Conservation (phyloP, 768 basidiomycete genomes). For the Calocybe gangraenosa region DNA sequence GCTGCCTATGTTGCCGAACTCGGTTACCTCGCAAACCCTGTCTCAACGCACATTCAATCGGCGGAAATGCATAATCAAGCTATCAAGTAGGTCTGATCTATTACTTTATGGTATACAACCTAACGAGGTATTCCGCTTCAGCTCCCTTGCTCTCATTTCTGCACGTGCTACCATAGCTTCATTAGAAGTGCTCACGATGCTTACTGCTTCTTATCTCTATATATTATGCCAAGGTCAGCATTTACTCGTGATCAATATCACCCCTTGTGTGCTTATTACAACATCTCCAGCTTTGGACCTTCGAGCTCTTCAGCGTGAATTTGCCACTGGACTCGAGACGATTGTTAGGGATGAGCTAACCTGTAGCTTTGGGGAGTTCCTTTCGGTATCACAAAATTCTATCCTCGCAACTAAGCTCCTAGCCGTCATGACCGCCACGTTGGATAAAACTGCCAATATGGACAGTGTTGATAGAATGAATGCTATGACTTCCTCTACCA, state of each 20-base stretch:
- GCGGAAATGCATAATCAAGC: slow-evolving; percentile 88
- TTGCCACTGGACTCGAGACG: slow-evolving; percentile 39
- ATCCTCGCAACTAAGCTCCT: slow-evolving; percentile 32
- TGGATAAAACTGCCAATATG: slow-evolving; percentile 68
- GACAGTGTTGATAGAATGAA: slow-evolving; percentile 67
- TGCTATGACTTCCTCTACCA: slow-evolving; percentile 52
- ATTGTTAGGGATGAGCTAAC: slow-evolving; percentile 50
- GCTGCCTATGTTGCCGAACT: slow-evolving; percentile 79
- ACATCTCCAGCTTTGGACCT: slow-evolving; percentile 61
- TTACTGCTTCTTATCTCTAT: slow-evolving; percentile 71
- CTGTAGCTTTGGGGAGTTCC: slow-evolving; percentile 36
- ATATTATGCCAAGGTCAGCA: slow-evolving; percentile 57
- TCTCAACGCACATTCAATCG: slow-evolving; percentile 76
- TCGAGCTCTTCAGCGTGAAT: slow-evolving; percentile 66
- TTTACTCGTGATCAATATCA: neutral
- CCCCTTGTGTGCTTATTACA: neutral
- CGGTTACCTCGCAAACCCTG: slow-evolving; percentile 73
- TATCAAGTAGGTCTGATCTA: slow-evolving; percentile 55
- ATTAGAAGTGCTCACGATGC: slow-evolving; percentile 64
- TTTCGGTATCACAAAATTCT: slow-evolving; percentile 26
- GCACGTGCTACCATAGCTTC: slow-evolving; percentile 70
- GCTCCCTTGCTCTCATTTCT: slow-evolving; percentile 65
- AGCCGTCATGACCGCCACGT: slow-evolving; percentile 39
- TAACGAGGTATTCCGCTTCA: slow-evolving; percentile 12
- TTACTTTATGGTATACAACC: neutral